A percentile compares a stretch with the other conserved stretches of the same genome.
Evolutionary conservation across 768 basidiomycete species (phyloP).

Genomic region (Tylopilus plumbeoviolaceoides): DNA sequence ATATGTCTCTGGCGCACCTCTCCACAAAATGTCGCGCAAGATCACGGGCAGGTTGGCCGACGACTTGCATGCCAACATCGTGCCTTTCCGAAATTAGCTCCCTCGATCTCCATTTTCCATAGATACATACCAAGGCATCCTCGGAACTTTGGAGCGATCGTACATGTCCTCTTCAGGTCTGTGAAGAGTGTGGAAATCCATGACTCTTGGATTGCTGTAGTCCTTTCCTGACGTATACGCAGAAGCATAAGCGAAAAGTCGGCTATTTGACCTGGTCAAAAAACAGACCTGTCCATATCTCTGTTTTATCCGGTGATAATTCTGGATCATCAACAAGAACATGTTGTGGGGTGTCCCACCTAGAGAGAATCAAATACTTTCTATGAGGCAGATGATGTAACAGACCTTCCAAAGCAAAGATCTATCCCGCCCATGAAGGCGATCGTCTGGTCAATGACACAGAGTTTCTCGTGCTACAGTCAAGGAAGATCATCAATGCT

Average conservation of each 20-base stretch:
- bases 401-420: constrained; percentile 82
- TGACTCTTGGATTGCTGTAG: constrained; percentile 85
- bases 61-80: constrained; percentile 92
- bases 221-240: constrained; percentile 67
- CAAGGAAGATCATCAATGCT: background rate
- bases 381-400: background rate
- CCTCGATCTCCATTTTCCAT: background rate
- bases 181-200: constrained; percentile 80
- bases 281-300: constrained; percentile 81
- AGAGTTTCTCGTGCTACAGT: constrained; percentile 90
- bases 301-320: constrained; percentile 48
- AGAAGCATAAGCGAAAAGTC: background rate
- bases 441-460: constrained; percentile 95
- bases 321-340: constrained; percentile 81
- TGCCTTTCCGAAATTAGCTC: constrained; percentile 55
- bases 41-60: constrained; percentile 95
- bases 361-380: constrained; percentile 24
- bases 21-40: constrained; percentile 93
- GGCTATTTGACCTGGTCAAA: background rate
- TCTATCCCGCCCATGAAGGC: constrained; percentile 98
- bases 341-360: constrained; percentile 98
- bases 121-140: constrained; percentile 87
- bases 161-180: constrained; percentile 97
- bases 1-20: constrained; percentile 46
- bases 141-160: constrained; percentile 80